Conservation (phyloP, 2,329 filamentous ascomycete species). For the Pseudogymnoascus sp. region DNA sequence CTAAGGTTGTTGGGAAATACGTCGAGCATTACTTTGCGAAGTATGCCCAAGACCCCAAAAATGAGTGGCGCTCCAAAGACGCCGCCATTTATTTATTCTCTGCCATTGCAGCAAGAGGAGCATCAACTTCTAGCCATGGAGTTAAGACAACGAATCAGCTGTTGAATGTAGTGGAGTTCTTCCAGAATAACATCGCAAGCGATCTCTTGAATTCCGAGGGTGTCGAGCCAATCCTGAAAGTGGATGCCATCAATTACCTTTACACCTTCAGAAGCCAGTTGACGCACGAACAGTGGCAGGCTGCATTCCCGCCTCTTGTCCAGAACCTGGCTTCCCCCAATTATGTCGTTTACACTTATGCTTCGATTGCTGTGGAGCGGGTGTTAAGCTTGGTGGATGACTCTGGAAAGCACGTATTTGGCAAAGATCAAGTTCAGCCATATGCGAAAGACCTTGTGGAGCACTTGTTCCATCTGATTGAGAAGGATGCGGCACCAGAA, state of each 20-base stretch:
- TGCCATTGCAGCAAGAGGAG: conserved; percentile 86
- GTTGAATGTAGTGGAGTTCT: conserved; percentile 89
- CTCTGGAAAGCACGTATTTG: conserved; percentile 69
- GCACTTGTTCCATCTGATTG: conserved; percentile 86
- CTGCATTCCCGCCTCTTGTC: conserved; percentile 81
- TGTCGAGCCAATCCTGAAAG: conserved; percentile 80
- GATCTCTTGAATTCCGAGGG: conserved; percentile 68
- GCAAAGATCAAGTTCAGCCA: conserved; percentile 68
- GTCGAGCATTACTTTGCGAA: conserved; percentile 74
- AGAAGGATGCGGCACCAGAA: conserved; percentile 73
- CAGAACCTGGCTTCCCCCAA: conserved; percentile 84
- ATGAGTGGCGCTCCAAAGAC: conserved; percentile 95
- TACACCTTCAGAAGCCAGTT: conserved; percentile 96
- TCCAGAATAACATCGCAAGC: conserved; percentile 84
- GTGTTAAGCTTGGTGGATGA: conserved; percentile 78
- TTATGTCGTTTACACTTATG: conserved; percentile 97
- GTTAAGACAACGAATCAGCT: conserved; percentile 83
- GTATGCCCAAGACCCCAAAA: conserved; percentile 58
- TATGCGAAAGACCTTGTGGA: conserved; percentile 79
- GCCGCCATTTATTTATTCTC: conserved; percentile 96
- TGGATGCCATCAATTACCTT: conserved; percentile 96
- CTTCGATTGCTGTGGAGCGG: conserved; percentile 91
- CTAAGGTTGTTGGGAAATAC: conserved; percentile 78
- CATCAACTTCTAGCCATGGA: conserved; percentile 78
- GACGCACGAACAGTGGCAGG: conserved; percentile 84